Percentiles rank a stretch among this genome's conserved stretches.
phyloP scores from a whole-genome alignment of 2,329 filamentous ascomycete genomes.

The Purpureocillium lavendulum region DNA sequence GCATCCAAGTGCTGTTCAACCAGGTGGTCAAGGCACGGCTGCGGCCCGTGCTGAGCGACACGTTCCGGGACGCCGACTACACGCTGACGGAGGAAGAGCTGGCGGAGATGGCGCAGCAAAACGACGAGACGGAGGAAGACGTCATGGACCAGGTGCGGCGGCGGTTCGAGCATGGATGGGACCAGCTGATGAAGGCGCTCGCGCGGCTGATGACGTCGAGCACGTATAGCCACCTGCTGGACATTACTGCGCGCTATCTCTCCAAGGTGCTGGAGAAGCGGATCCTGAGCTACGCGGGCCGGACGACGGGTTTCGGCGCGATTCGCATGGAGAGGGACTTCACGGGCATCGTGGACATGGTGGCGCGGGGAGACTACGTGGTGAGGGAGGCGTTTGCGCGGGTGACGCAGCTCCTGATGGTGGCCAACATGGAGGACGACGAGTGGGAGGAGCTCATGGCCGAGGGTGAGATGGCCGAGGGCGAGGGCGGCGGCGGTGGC shows the following conservation, averaged over 20 bases:
- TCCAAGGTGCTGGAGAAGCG: slow-evolving; percentile 78
- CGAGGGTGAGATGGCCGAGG: no score
- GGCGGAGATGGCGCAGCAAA: slow-evolving; percentile 43
- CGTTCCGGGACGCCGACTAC: slow-evolving; percentile 91
- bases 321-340: slow-evolving; percentile 80
- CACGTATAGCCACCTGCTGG: slow-evolving; percentile 69
- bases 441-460: slow-evolving; percentile 75
- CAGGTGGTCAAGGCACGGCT: slow-evolving; percentile 81
- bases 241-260: slow-evolving; percentile 66
- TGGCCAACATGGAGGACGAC: slow-evolving; percentile 92
- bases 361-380: slow-evolving; percentile 64
- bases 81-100: slow-evolving; percentile 56
- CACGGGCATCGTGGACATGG: slow-evolving; percentile 60
- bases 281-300: slow-evolving; percentile 70
- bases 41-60: slow-evolving; percentile 74
- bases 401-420: slow-evolving; percentile 72
- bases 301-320: slow-evolving; percentile 73
- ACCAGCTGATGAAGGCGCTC: slow-evolving; percentile 75
- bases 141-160: slow-evolving; percentile 61
- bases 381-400: slow-evolving; percentile 70
- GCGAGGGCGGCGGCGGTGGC: slow-evolving; percentile 46
- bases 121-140: slow-evolving; percentile 45
- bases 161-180: slow-evolving; percentile 81
- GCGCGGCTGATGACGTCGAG: slow-evolving; percentile 72
- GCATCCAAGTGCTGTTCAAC: slow-evolving; percentile 76